Percentiles rank a stretch among this genome's conserved stretches.
Conservation (phyloP, 225 moss, liverwort and hornwort species). For the Neckera pumila region DNA sequence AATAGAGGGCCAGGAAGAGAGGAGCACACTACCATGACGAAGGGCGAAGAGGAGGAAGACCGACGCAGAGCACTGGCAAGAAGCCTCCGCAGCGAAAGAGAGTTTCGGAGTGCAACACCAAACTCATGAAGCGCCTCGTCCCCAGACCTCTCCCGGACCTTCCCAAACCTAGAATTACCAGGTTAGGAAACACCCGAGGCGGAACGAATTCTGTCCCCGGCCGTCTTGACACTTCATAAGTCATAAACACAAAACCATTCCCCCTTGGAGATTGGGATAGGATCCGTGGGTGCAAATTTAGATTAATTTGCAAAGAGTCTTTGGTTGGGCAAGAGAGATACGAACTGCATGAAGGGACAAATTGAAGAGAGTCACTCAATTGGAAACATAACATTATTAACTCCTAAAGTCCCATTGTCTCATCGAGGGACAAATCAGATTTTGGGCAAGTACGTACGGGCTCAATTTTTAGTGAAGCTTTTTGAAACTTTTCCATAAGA, state of each 20-base stretch:
- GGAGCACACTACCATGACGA: neutral
- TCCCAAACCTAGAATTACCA: neutral
- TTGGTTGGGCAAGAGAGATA: neutral
- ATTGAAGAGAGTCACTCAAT: neutral
- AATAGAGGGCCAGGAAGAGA: neutral
- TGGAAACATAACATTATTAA: no score
- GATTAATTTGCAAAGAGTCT: neutral
- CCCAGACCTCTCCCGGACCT: neutral
- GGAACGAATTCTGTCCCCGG: neutral
- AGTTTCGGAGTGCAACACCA: accelerated
- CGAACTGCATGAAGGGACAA: neutral
- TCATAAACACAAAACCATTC: no score
- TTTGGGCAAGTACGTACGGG: no score
- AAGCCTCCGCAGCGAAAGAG: conserved; percentile 8
- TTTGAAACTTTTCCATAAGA: no score
- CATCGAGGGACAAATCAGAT: no score
- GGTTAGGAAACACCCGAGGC: neutral
- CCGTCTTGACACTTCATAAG: no score
- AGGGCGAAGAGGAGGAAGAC: neutral
- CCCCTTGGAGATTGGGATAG: no score
- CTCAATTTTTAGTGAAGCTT: no score
- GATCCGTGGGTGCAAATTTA: no score
- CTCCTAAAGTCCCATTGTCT: no score
- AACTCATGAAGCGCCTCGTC: neutral
- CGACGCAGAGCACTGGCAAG: neutral